Evolutionary conservation across 2,329 filamentous ascomycete genomes (phyloP).

Genomic region (Didymella exigua): DNA sequence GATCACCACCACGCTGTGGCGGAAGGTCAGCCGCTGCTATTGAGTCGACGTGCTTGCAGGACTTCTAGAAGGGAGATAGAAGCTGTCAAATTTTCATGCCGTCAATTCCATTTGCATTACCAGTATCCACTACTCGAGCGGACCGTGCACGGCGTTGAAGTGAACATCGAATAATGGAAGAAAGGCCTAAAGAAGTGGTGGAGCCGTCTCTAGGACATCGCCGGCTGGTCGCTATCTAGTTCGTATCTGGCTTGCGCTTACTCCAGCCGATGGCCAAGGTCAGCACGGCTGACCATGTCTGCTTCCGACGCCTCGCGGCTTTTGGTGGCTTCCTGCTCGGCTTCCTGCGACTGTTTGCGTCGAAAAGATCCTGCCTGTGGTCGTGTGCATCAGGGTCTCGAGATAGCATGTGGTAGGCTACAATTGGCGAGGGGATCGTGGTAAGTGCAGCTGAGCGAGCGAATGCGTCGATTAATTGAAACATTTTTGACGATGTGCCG

Average conservation of each 20-base stretch:
- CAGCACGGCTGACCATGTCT: constrained; percentile 14
- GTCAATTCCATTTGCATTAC: constrained; percentile 9
- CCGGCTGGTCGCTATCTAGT: constrained; percentile 11
- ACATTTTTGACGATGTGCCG: constrained; percentile 5
- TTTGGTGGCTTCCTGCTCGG: constrained; percentile 9
- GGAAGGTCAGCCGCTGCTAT: constrained; percentile 11
- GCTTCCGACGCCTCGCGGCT: neutral
- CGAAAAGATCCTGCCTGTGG: constrained; percentile 13
- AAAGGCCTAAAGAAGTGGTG: constrained; percentile 14
- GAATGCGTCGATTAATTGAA: neutral
- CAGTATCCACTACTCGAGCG: neutral
- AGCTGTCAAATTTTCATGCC: constrained; percentile 15
- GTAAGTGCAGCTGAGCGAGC: neutral
- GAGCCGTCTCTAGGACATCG: constrained; percentile 2
- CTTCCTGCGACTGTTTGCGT: constrained; percentile 7
- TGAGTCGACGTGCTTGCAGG: constrained; percentile 6
- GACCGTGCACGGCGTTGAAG: neutral
- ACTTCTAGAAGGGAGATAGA: constrained; percentile 26
- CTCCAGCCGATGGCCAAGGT: constrained; percentile 24
- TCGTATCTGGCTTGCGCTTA: neutral
- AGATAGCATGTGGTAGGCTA: constrained; percentile 14
- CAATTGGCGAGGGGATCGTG: constrained; percentile 9
- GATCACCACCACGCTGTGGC: constrained; percentile 23
- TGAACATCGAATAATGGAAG: constrained; percentile 10
- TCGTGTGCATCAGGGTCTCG: constrained; percentile 10